A percentile compares a stretch with the other conserved stretches of the same genome.
These are phyloP conservation scores for Peronospora belbahrii DNA, from an alignment of 352 stramenopile species.

Conservation along the genomic window DNA sequence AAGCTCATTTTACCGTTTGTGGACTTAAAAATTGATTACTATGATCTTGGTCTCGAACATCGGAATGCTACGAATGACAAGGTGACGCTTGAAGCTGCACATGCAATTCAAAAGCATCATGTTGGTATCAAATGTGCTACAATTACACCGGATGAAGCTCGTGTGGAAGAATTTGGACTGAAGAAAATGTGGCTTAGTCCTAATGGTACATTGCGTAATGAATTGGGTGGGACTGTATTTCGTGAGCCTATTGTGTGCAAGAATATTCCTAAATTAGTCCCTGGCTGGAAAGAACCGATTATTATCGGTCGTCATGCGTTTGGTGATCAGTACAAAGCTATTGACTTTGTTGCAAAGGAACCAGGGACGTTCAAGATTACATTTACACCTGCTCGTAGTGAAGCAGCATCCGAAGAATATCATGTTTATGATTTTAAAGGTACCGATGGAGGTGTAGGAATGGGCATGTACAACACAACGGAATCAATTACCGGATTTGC, in stretches of 20 bases:
- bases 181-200: conserved; percentile 83
- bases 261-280: conserved; percentile 82
- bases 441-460: conserved; percentile 54
- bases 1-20: conserved; percentile 80
- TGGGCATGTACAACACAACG: conserved; percentile 88
- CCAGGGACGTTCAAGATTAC: conserved; percentile 74
- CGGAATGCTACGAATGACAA: conserved; percentile 79
- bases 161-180: conserved; percentile 74
- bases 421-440: conserved; percentile 84
- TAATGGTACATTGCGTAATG: conserved; percentile 85
- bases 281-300: conserved; percentile 83
- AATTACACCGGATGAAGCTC: conserved; percentile 82
- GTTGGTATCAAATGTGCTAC: conserved; percentile 87
- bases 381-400: conserved; percentile 55
- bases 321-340: conserved; percentile 84
- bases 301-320: conserved; percentile 84
- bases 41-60: conserved; percentile 69
- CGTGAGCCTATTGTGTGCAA: conserved; percentile 82
- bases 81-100: conserved; percentile 71
- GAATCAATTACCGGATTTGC: conserved; percentile 71
- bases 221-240: conserved; percentile 83
- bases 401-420: conserved; percentile 39
- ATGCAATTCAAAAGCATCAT: conserved; percentile 70
- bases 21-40: conserved; percentile 84
- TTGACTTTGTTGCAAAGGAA: conserved; percentile 68